Conservation (phyloP, 352 stramenopile genomes). For the Globisporangium viniferum region DNA sequence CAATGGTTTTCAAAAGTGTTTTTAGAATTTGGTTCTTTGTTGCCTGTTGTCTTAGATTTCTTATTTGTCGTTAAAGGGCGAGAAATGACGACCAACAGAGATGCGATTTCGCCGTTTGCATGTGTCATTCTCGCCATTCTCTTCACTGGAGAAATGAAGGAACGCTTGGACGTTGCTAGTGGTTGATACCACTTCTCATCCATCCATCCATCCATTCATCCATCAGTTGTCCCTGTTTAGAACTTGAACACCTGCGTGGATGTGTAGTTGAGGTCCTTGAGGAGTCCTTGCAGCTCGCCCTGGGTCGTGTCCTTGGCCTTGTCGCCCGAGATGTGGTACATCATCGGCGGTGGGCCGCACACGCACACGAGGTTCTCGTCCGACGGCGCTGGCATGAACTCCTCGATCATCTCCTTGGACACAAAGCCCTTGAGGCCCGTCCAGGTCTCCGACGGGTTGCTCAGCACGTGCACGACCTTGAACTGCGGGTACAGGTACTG, state of each 20-base stretch:
- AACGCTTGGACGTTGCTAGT: neutral
- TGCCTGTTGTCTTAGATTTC: neutral
- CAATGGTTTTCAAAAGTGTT: conserved; percentile 8
- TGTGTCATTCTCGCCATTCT: neutral
- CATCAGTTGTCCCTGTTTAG: conserved; percentile 24
- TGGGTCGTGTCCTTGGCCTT: conserved; percentile 86
- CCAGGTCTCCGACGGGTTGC: conserved; percentile 67
- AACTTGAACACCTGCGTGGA: conserved; percentile 85
- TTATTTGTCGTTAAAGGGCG: neutral
- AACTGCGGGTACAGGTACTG: conserved; percentile 81
- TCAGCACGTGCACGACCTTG: conserved; percentile 71
- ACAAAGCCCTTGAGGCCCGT: conserved; percentile 70
- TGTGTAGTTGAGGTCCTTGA: conserved; percentile 84
- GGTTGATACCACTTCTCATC: neutral
- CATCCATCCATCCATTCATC: neutral
- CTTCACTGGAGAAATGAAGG: neutral
- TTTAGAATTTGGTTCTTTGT: conserved; percentile 2
- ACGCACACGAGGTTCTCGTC: conserved; percentile 85
- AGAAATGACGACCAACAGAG: neutral
- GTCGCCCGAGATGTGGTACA: conserved; percentile 87
- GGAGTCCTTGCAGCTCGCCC: conserved; percentile 77
- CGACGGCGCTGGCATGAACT: conserved; percentile 73
- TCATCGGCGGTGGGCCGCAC: conserved; percentile 87
- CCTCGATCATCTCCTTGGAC: conserved; percentile 80
- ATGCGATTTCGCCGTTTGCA: conserved; percentile 15